A percentile compares a stretch with the other conserved stretches of the same genome.
Conservation (phyloP, 2,329 filamentous ascomycete species). For the Diplodia seriata region DNA sequence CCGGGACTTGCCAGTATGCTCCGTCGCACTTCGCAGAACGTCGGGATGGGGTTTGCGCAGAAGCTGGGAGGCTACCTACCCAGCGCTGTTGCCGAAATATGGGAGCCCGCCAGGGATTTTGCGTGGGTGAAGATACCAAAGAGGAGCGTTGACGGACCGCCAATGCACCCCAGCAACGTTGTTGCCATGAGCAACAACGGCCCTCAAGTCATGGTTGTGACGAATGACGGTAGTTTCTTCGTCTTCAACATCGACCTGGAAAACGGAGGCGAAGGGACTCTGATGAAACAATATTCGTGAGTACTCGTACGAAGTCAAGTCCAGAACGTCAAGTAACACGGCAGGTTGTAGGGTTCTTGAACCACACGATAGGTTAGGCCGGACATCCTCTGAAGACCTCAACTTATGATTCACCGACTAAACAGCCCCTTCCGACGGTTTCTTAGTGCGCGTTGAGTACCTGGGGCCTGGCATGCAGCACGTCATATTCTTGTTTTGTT, state of each 20-base stretch:
- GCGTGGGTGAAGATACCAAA: conserved; percentile 94
- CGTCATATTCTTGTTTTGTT: conserved; percentile 1
- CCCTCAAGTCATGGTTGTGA: conserved; percentile 97
- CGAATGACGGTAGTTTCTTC: conserved; percentile 92
- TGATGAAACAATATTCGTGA: conserved; percentile 93
- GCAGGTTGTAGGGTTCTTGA: conserved; percentile 32
- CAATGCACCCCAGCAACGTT: conserved; percentile 60
- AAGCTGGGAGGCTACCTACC: conserved; percentile 92
- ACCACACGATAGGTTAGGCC: conserved; percentile 32
- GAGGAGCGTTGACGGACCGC: conserved; percentile 39
- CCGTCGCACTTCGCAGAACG: conserved; percentile 91
- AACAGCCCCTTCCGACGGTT: conserved; percentile 6
- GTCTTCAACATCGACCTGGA: conserved; percentile 96
- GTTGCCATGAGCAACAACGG: conserved; percentile 95
- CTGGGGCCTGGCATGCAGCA: conserved; percentile 6
- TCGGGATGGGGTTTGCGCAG: conserved; percentile 85
- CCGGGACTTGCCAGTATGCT: conserved; percentile 90
- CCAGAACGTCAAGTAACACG: conserved; percentile 9
- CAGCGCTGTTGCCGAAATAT: conserved; percentile 94
- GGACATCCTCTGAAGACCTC: conserved; percentile 30
- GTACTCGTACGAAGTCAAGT: conserved; percentile 48
- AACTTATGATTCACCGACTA: conserved; percentile 23
- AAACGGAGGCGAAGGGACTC: conserved; percentile 87
- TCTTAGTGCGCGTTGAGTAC: background rate
- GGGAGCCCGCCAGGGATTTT: conserved; percentile 94